Percentiles rank a stretch among this genome's conserved stretches.
Evolutionary conservation across 768 basidiomycete species (phyloP).

Genomic region (Lactarius tabidus): DNA sequence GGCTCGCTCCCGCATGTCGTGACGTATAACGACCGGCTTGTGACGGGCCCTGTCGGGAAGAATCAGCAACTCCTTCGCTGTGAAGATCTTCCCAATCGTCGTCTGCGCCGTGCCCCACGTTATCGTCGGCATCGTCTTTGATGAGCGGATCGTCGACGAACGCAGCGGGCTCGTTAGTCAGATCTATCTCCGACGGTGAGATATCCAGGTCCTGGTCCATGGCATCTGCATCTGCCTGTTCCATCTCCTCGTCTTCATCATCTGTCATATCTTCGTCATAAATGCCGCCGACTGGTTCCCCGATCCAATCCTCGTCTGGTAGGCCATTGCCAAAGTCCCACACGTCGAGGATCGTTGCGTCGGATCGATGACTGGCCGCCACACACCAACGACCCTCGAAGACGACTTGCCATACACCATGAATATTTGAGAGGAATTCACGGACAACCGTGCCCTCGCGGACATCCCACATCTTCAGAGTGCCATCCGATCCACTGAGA

Average conservation of each 20-base stretch:
- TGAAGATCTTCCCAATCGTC: conserved; percentile 18
- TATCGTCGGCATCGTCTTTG: conserved; percentile 6
- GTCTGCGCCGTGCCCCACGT: conserved; percentile 13
- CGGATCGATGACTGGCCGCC: conserved; percentile 81
- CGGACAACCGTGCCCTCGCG: conserved; percentile 80
- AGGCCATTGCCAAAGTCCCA: conserved; percentile 81
- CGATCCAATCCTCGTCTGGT: conserved; percentile 73
- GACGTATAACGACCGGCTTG: conserved; percentile 1
- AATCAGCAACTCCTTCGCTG: background rate
- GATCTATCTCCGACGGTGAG: conserved; percentile 26
- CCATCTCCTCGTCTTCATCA: conserved; percentile 47
- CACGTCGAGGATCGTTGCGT: conserved; percentile 77
- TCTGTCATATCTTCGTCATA: conserved; percentile 67
- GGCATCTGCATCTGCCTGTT: conserved; percentile 59
- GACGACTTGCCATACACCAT: conserved; percentile 96
- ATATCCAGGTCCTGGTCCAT: conserved; percentile 65
- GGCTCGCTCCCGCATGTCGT: conserved; percentile 13
- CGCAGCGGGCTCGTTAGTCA: conserved; percentile 27
- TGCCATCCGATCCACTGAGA: conserved; percentile 91
- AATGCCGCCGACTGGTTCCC: conserved; percentile 68
- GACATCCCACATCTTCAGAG: conserved; percentile 97
- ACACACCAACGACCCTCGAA: conserved; percentile 95
- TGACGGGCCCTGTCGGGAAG: conserved; percentile 1
- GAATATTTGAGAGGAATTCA: conserved; percentile 86
- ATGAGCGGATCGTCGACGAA: conserved; percentile 30